Evolutionary conservation across 345 rosid species (phyloP).

Genomic region (rapeseed (Brassica napus)): DNA sequence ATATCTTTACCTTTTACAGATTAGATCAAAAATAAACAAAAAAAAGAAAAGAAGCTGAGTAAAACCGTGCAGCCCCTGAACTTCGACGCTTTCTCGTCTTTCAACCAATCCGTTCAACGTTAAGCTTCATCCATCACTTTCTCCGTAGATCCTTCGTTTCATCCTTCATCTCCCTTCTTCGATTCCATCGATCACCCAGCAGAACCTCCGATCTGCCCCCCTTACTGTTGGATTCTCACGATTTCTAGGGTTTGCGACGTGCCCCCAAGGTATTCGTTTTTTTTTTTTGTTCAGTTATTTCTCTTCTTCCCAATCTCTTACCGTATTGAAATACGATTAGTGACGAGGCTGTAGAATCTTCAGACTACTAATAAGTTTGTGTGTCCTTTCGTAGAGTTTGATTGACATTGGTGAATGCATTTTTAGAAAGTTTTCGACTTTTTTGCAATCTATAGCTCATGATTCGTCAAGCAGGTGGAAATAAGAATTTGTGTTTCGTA

Average conservation of each 20-base stretch:
- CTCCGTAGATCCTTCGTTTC: neutral
- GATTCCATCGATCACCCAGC: neutral
- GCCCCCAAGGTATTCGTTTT: neutral
- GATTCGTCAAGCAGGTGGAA: neutral
- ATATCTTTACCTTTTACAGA: neutral
- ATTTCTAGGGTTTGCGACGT: neutral
- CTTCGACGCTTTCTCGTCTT: neutral
- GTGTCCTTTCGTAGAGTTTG: constrained; percentile 5
- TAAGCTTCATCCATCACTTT: neutral
- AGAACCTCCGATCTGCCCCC: neutral
- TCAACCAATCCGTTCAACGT: neutral
- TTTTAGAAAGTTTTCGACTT: neutral
- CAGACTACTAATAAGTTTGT: neutral
- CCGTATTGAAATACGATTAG: neutral
- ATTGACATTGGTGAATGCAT: constrained; percentile 9
- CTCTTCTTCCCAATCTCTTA: neutral
- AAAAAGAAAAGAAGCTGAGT: neutral
- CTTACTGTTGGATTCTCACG: neutral
- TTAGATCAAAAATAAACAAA: neutral
- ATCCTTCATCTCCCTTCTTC: neutral
- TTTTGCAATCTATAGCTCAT: neutral
- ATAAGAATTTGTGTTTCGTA: neutral
- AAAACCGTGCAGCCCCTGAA: neutral
- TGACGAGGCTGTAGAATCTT: neutral
- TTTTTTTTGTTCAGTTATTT: neutral